phyloP scores from a whole-genome alignment of 768 basidiomycete species.

The Termitomyces bulborhizus region DNA sequence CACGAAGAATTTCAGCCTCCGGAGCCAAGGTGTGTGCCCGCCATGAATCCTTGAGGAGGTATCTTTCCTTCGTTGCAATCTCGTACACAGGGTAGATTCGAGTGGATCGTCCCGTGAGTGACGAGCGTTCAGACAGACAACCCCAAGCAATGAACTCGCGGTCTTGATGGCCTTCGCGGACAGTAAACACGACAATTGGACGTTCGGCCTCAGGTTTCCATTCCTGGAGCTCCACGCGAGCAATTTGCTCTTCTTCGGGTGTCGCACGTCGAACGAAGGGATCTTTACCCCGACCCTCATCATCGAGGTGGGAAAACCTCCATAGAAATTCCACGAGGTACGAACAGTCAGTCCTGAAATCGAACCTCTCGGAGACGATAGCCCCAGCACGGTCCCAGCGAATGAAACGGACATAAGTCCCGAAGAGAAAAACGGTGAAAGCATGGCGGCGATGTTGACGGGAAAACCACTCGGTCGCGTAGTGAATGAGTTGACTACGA shows the following conservation, averaged over 20 bases:
- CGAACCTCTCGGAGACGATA: slow-evolving; percentile 23
- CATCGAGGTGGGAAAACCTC: slow-evolving; percentile 17
- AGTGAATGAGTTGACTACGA: slow-evolving; percentile 18
- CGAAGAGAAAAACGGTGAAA: slow-evolving; percentile 23
- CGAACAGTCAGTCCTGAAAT: slow-evolving; percentile 14
- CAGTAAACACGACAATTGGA: slow-evolving; percentile 4
- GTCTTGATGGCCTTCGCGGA: neutral
- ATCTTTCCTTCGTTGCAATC: neutral
- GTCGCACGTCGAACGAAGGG: slow-evolving; percentile 15
- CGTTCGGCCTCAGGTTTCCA: slow-evolving; percentile 1
- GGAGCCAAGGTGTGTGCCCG: slow-evolving; percentile 5
- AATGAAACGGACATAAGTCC: slow-evolving; percentile 21
- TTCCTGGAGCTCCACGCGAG: neutral
- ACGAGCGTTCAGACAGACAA: slow-evolving; percentile 3
- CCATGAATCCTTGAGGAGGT: slow-evolving; percentile 25
- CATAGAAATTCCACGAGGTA: slow-evolving; percentile 24
- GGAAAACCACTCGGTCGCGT: slow-evolving; percentile 16
- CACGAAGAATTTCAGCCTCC: slow-evolving; percentile 16
- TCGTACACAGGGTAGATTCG: slow-evolving; percentile 15
- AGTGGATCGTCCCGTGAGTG: slow-evolving; percentile 14
- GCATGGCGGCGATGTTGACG: slow-evolving; percentile 23
- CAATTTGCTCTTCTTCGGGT: neutral
- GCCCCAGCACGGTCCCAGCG: slow-evolving; percentile 28
- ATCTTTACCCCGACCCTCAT: slow-evolving; percentile 21
- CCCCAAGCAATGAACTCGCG: slow-evolving; percentile 13